Base-by-base conservation (phyloP, 2,329 filamentous ascomycete genomes). In the Fusarium abutilonis region DNA sequence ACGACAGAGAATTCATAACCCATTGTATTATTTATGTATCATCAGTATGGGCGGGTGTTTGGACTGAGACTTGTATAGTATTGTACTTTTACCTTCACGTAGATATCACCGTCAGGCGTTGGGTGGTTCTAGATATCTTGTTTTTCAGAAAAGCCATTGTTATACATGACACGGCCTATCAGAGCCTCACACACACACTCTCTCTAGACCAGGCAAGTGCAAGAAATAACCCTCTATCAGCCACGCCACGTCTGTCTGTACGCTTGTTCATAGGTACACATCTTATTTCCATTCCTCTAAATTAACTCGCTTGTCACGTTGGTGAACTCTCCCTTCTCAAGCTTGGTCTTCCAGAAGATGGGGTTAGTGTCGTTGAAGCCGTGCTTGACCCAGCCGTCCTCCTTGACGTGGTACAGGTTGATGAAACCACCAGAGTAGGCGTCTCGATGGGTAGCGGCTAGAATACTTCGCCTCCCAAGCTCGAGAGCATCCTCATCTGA, bases 311-410 rank as follows among this genome's bases (percentile, higher is more conserved):
- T 91, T 56, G 92, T 96, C 50, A 97, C 93, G 76, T 97, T 97
- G 65, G 90, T 94, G 79, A 99, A 99, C 83, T 99, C 95, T 78
- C 93, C 93, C 87, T 96, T 96, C 78, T 97, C 90, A 74, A 99
- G 80, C 88, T 99, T 99, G 45, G 93, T 97, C 84, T 96, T 90
- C 95, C 95, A 99, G 89, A 99, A 99, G 75, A 98, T 96, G 40
- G 94, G 94, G 83, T 98, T 97, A 70, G 94, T 98, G 79, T 99
- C 95, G 74, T 83, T 93, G 85, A 99, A 99, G 63, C 95, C 95
- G 75, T 98, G 94, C 86, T 96, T 97, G 73, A 96, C 93, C 95
- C 95, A 99, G 71, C 95, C 95, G 65, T 93, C 90, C 83, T 99
- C 94, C 88, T 97, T 97, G 76, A 99, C 93, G 75, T 99, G 95